phyloP scores from a whole-genome alignment of 164 flowering plant species.

The Vitis rotundifolia region DNA sequence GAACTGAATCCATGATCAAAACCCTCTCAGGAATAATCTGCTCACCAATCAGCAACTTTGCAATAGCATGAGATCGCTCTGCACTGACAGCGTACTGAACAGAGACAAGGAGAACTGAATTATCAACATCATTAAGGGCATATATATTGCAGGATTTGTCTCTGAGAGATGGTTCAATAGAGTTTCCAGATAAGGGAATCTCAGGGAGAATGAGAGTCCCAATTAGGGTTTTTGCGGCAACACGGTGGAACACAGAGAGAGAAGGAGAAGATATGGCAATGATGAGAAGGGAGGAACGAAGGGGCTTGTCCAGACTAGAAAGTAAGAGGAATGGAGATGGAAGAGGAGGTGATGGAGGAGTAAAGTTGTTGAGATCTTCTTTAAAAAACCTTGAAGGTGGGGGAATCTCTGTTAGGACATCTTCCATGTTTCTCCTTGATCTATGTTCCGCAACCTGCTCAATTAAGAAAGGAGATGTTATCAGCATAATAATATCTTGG shows the following conservation, averaged over 20 bases:
- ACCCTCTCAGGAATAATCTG: slow-evolving; percentile 60
- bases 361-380: slow-evolving; percentile 81
- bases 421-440: slow-evolving; percentile 47
- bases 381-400: slow-evolving; percentile 74
- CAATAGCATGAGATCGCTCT: slow-evolving; percentile 58
- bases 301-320: slow-evolving; percentile 31
- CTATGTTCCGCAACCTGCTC: neutral
- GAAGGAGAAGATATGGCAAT: slow-evolving; percentile 71
- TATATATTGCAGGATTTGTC: slow-evolving; percentile 69
- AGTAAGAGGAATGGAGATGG: slow-evolving; percentile 65
- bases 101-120: slow-evolving; percentile 29
- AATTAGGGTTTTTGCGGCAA: slow-evolving; percentile 57
- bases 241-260: slow-evolving; percentile 45
- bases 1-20: slow-evolving; percentile 64
- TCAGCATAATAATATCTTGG: no score
- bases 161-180: slow-evolving; percentile 45
- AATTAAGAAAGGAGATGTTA: no score
- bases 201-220: slow-evolving; percentile 77
- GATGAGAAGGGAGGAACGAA: slow-evolving; percentile 63
- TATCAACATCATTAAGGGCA: slow-evolving; percentile 27
- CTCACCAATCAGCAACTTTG: slow-evolving; percentile 56
- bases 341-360: slow-evolving; percentile 53
- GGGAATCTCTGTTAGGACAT: slow-evolving; percentile 65
- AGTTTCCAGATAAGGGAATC: slow-evolving; percentile 51
- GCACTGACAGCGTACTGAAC: slow-evolving; percentile 49